Conservation (phyloP, 768 basidiomycete species). For the Agaricus sinodeliciosus region DNA sequence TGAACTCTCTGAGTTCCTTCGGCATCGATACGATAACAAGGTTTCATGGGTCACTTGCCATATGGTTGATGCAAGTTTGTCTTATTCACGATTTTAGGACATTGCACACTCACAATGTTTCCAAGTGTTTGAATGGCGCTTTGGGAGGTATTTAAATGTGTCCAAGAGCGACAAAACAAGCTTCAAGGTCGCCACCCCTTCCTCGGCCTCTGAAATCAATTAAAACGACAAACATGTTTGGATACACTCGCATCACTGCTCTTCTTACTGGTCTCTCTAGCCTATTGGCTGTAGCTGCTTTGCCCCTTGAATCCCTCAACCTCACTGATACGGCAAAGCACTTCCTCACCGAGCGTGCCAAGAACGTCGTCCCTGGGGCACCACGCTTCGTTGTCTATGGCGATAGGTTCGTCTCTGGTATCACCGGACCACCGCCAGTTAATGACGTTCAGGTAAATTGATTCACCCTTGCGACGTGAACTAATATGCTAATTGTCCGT, state of each 20-base stretch:
- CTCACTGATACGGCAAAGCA: constrained; percentile 11
- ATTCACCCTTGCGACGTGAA: not conserved
- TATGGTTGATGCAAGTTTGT: not conserved
- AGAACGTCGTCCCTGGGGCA: constrained; percentile 18
- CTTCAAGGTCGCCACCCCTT: not conserved
- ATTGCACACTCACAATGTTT: not conserved
- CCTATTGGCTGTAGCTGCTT: not conserved
- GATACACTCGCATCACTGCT: constrained; percentile 1
- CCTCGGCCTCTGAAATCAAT: not conserved
- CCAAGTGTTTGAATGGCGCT: not conserved
- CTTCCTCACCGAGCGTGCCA: constrained; percentile 10
- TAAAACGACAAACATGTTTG: not conserved
- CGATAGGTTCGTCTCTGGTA: constrained; percentile 9
- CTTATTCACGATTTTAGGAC: not conserved
- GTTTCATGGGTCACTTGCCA: not conserved
- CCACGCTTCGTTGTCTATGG: constrained; percentile 29
- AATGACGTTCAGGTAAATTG: not conserved
- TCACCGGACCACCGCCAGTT: constrained; percentile 6
- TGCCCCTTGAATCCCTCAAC: constrained; percentile 6
- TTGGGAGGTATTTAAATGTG: constrained; percentile 1
- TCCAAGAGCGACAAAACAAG: not conserved
- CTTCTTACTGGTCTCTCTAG: constrained; percentile 4
- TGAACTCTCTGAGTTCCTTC: not conserved
- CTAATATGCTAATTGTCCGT: not conserved
- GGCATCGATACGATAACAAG: not conserved